Base-by-base conservation (phyloP, 1,139 yeast species). In the Scheffersomyces insectosa region DNA sequence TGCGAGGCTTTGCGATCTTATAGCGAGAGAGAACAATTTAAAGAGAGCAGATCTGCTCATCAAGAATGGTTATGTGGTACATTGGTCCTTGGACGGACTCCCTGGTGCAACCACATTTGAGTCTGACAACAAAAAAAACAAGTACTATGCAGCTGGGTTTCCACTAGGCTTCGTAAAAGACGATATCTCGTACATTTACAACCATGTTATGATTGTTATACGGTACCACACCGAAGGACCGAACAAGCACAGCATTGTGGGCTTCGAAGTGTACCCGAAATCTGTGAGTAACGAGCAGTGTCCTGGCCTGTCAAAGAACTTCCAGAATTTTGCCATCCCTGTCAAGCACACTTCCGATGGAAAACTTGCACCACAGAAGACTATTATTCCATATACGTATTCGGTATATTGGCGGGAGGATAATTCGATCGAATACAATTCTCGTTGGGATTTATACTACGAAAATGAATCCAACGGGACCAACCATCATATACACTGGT, bases 351-450 rank as follows among this genome's bases (percentile, higher is more conserved):
- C 52, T 41, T 15, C 34, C 10, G 34, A 31, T 14, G 34, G 20
- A 31, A 11, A 14, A 6, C 6, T 13, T 14, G 23, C 13, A 8
- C 44, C 47, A 8, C 45, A 52, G 10, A 68, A 69, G 37, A 60
- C 70, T 1, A 55, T 72, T 6, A 79, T 89, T 37, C 90, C 93
- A 7, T 89, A 82, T 64, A 86, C 96, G 1, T 90, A 89, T 57
- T 80, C 96, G 0, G 91, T 90, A 3, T 86, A 86, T 60, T 90
- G 96, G 95, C 74, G 95, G 60, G 96, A 89, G 62, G 96, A 89
- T 48, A 68, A 70, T 39, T 74, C 82, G 3, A 72, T 87, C 28
- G 79, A 79, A 36, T 87, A 90, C 77, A 75, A 75, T 40, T 74
- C 82, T 48, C 72, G 97, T 52, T 88, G 96, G 95, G 82, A 82